Percentiles rank a stretch among this genome's conserved stretches.
These are phyloP conservation scores for Knufia petricola DNA, from an alignment of 2,329 filamentous ascomycete genomes.

Conservation along the genomic window DNA sequence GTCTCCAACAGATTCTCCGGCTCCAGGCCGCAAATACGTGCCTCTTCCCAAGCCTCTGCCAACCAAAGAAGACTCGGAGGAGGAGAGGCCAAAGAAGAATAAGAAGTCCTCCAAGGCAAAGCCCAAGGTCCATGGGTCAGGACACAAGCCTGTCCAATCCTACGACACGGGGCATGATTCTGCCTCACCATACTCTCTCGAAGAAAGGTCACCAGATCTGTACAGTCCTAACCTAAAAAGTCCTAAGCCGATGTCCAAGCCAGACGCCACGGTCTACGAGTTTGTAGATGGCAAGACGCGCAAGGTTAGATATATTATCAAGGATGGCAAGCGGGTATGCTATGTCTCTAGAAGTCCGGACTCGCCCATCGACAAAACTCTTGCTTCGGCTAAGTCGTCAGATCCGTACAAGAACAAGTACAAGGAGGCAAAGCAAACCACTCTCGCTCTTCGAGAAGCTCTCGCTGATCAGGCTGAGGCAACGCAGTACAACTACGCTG, in stretches of 20 bases:
- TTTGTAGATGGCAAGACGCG: not conserved
- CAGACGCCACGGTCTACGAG: not conserved
- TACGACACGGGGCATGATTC: conserved; percentile 6
- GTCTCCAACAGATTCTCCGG: conserved; percentile 6
- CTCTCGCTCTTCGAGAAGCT: conserved; percentile 5
- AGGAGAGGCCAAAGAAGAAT: conserved; percentile 3
- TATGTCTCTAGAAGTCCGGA: not conserved
- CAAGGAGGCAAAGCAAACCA: conserved; percentile 5
- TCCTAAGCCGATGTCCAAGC: not conserved
- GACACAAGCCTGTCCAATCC: not conserved
- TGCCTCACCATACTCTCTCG: conserved; percentile 7
- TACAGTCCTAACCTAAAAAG: conserved; percentile 2
- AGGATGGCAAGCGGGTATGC: conserved; percentile 1
- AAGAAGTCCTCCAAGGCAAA: conserved; percentile 7
- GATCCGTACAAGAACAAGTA: conserved; percentile 7
- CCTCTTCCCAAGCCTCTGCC: conserved; percentile 6
- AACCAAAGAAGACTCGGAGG: conserved; percentile 1
- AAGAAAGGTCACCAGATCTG: conserved; percentile 7
- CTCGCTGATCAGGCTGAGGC: conserved; percentile 3
- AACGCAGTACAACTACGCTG: conserved; percentile 4
- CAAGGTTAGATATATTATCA: not conserved
- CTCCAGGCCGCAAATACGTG: not conserved
- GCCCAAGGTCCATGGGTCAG: not conserved
- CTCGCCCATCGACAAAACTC: not conserved
- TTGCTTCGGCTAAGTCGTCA: not conserved